phyloP scores from a whole-genome alignment of 2,329 filamentous ascomycete species.

The Arthrobotrys entomopaga region DNA sequence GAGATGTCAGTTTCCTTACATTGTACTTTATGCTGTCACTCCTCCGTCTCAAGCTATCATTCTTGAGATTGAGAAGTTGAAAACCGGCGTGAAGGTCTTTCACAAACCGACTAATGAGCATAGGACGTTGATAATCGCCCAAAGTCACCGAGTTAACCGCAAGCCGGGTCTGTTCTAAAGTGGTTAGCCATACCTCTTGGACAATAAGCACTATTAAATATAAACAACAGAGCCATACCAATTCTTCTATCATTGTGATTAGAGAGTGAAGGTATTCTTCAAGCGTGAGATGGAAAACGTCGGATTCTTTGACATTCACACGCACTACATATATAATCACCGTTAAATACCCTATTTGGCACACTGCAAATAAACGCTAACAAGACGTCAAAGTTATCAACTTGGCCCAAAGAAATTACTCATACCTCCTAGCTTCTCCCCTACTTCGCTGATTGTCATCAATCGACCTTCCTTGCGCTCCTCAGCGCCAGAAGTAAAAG shows the following conservation, averaged over 20 bases:
- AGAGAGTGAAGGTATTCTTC: conserved; percentile 95
- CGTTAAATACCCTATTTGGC: background rate
- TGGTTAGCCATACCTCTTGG: conserved; percentile 5
- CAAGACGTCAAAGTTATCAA: background rate
- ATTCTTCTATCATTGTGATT: conserved; percentile 87
- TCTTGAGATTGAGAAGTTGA: conserved; percentile 96
- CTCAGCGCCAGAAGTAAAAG: conserved; percentile 65
- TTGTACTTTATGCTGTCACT: conserved; percentile 96
- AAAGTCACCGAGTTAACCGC: conserved; percentile 94
- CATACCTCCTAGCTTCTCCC: conserved; percentile 76
- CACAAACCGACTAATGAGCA: conserved; percentile 89
- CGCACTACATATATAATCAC: conserved; percentile 70
- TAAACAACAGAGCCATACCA: conserved; percentile 64
- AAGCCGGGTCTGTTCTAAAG: conserved; percentile 72
- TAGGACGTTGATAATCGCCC: conserved; percentile 84
- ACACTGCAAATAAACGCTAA: too few relatives aligned
- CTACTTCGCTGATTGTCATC: conserved; percentile 87
- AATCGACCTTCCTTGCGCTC: conserved; percentile 72
- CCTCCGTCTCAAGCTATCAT: conserved; percentile 85
- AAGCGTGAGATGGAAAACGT: conserved; percentile 93
- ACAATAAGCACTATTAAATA: background rate
- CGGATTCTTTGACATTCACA: conserved; percentile 86
- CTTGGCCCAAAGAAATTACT: background rate
- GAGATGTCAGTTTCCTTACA: conserved; percentile 60
- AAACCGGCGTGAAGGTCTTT: conserved; percentile 96